These are phyloP conservation scores for Castanea crenata DNA, from an alignment of 306 rosid genomes.

Conservation along the genomic window DNA sequence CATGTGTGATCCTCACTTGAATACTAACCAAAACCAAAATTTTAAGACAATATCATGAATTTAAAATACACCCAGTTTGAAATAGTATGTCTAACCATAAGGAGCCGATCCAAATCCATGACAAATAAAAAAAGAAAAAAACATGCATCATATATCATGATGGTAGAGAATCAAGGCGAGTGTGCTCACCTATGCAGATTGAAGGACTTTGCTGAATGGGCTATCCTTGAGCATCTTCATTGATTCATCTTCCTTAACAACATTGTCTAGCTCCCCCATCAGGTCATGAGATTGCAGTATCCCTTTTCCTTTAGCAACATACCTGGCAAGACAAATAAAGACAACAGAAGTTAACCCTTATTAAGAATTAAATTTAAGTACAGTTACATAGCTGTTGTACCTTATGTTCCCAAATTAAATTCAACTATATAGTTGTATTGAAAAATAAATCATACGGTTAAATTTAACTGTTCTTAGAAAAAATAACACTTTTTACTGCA, in stretches of 20 bases:
- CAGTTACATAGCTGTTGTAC: no score
- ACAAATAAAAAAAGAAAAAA: background rate
- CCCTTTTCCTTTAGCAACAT: constrained; percentile 44
- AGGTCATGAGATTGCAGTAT: constrained; percentile 42
- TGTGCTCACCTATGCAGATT: constrained; percentile 50
- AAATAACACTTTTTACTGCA: no score
- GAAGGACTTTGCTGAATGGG: constrained; percentile 48
- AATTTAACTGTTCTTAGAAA: no score
- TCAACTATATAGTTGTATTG: no score
- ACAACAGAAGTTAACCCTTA: background rate
- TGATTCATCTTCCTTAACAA: constrained; percentile 29
- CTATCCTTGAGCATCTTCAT: constrained; percentile 36
- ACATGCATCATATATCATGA: constrained; percentile 2
- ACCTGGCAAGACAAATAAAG: constrained; percentile 26
- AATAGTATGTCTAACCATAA: background rate
- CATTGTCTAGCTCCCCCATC: constrained; percentile 28
- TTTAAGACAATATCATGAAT: no score
- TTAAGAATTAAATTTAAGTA: no score
- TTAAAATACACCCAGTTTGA: no score
- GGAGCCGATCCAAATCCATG: background rate
- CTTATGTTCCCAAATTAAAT: no score
- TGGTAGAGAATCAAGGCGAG: background rate
- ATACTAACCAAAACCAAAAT: no score
- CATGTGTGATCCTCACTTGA: no score
- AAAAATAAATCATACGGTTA: no score